phyloP scores from a whole-genome alignment of 805 yeast genomes.

The Ogataea methanolica region DNA sequence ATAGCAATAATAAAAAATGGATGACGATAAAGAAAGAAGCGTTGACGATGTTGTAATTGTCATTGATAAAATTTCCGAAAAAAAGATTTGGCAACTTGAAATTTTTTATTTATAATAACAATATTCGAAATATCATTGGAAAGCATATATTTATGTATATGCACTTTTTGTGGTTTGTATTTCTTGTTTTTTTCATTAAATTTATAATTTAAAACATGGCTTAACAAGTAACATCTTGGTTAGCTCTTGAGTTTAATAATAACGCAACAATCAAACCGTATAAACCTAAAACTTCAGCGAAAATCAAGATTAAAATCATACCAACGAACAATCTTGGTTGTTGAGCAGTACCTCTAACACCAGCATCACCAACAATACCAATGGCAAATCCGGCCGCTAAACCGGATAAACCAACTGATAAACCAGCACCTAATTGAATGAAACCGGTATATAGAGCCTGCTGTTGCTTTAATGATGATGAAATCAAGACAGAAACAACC shows the following conservation, averaged over 20 bases:
- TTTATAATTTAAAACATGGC: not conserved
- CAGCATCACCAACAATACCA: conserved; percentile 99
- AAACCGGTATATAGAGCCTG: conserved; percentile 96
- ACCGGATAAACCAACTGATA: conserved; percentile 95
- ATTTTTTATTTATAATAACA: no score
- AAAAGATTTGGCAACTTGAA: no score
- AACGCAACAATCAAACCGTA: conserved; percentile 97
- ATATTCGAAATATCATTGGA: no score
- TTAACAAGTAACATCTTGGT: conserved; percentile 84
- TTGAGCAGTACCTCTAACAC: conserved; percentile 97
- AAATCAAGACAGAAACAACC: conserved; percentile 91
- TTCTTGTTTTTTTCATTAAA: not conserved
- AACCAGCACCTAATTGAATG: conserved; percentile 97
- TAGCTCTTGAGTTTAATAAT: conserved; percentile 95
- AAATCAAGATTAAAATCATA: conserved; percentile 96
- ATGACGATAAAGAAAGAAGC: no score
- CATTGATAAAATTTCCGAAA: no score
- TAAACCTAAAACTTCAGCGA: conserved; percentile 97
- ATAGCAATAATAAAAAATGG: no score
- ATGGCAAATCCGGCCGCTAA: conserved; percentile 98
- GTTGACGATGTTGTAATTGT: no score
- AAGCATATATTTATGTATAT: not conserved
- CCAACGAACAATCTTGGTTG: conserved; percentile 98
- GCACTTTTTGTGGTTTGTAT: not conserved
- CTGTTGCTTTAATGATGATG: conserved; percentile 81